These are phyloP conservation scores for Podila horticola DNA, from an alignment of 192 early-diverging fungal species.

Conservation along the genomic window DNA sequence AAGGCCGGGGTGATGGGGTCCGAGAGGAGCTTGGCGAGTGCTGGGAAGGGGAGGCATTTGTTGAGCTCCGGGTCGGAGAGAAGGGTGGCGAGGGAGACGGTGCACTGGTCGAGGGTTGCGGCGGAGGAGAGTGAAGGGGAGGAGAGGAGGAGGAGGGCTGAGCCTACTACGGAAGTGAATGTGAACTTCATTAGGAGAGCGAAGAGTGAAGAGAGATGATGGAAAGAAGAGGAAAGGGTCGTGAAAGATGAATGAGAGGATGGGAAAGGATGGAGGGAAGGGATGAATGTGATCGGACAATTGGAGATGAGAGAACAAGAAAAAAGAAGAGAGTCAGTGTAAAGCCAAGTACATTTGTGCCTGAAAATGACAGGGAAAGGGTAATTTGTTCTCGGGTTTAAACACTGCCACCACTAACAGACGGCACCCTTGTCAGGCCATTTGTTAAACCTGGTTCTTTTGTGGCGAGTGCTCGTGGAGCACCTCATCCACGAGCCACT, in stretches of 20 bases:
- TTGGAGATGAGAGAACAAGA: neutral
- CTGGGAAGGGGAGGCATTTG: constrained; percentile 25
- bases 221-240: neutral
- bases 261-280: neutral
- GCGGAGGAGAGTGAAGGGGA: neutral
- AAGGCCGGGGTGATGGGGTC: constrained; percentile 14
- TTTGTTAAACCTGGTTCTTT: too few species aligned
- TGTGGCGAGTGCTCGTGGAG: too few species aligned
- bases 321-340: neutral
- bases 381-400: too few species aligned
- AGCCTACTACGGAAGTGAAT: constrained; percentile 5
- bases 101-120: constrained; percentile 31
- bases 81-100: constrained; percentile 16
- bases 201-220: neutral
- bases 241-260: constrained; percentile 1
- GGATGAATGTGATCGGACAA: neutral
- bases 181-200: constrained; percentile 28
- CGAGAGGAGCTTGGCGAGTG: constrained; percentile 13
- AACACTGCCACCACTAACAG: too few species aligned
- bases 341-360: neutral
- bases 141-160: constrained; percentile 1
- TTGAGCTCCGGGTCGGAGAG: constrained; percentile 31
- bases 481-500: too few species aligned
- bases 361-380: too few species aligned
- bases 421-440: too few species aligned